Conservation (phyloP, 2,329 filamentous ascomycete species). For the Colletotrichum higginsianum region DNA sequence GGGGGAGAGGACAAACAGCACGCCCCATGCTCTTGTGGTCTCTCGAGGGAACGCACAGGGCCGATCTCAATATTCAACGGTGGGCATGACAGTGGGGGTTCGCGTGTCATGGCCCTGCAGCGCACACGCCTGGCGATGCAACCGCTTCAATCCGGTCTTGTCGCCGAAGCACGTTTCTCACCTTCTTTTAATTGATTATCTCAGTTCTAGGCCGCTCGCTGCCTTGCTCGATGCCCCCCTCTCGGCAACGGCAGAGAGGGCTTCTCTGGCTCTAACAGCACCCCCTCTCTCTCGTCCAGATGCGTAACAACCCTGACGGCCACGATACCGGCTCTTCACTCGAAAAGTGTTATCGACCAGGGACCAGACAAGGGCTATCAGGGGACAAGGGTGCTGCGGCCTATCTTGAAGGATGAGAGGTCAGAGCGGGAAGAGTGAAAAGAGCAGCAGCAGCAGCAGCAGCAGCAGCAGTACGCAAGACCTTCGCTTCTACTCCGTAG, state of each 20-base stretch:
- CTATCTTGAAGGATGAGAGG: slow-evolving; percentile 13
- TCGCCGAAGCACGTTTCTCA: slow-evolving; percentile 12
- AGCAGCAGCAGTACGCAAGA: not conserved
- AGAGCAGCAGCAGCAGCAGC: not conserved
- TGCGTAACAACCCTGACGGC: slow-evolving; percentile 20
- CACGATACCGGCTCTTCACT: slow-evolving; percentile 24
- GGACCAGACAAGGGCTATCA: slow-evolving; percentile 6
- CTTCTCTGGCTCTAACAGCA: slow-evolving; percentile 1
- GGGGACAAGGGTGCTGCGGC: slow-evolving; percentile 14
- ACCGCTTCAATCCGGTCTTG: slow-evolving; percentile 8
- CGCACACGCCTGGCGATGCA: not conserved
- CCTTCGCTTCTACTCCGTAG: slow-evolving; percentile 1
- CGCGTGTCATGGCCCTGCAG: slow-evolving; percentile 22
- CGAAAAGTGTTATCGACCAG: slow-evolving; percentile 27
- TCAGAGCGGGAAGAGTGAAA: slow-evolving; percentile 17
- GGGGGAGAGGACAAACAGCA: not conserved
- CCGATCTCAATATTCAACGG: slow-evolving; percentile 34
- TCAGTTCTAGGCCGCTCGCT: not conserved
- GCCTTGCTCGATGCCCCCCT: too few species aligned
- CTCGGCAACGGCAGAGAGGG: not conserved
- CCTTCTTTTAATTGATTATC: slow-evolving; percentile 13
- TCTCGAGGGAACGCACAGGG: slow-evolving; percentile 18
- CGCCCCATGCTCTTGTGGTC: not conserved
- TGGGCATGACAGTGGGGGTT: slow-evolving; percentile 32
- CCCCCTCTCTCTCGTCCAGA: not conserved